Percentiles rank a stretch among this genome's conserved stretches.
Conservation (phyloP, 2,329 filamentous ascomycete species). For the Cytospora piceae region DNA sequence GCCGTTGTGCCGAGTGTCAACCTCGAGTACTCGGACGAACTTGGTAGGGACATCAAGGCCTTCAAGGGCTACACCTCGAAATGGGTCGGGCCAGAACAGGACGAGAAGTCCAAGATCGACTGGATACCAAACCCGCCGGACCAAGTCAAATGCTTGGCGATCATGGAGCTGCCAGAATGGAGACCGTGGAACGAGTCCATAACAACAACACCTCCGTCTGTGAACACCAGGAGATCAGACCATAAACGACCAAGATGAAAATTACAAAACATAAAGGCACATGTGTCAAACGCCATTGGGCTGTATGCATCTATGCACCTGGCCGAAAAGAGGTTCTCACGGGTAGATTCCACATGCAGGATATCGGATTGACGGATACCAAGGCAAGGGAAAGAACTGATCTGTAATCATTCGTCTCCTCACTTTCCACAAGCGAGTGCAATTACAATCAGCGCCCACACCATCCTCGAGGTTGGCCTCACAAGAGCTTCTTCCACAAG, state of each 20-base stretch:
- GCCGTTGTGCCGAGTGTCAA: conserved; percentile 61
- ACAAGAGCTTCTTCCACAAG: background rate
- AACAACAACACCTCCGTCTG: background rate
- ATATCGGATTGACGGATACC: background rate
- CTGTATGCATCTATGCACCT: background rate
- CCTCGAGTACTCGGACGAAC: conserved; percentile 56
- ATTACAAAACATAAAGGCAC: background rate
- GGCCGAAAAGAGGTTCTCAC: background rate
- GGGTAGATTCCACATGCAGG: background rate
- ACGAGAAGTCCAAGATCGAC: conserved; percentile 39
- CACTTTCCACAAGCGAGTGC: background rate
- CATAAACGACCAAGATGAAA: background rate
- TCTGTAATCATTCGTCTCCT: background rate
- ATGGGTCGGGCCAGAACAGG: conserved; percentile 38
- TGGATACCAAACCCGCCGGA: conserved; percentile 51
- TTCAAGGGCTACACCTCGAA: conserved; percentile 53
- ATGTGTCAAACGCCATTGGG: background rate
- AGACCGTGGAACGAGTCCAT: conserved; percentile 45
- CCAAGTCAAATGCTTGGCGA: conserved; percentile 53
- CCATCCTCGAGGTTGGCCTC: background rate
- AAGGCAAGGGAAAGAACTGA: background rate
- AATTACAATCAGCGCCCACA: conserved; percentile 3
- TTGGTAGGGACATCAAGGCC: conserved; percentile 50
- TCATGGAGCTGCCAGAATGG: conserved; percentile 47
- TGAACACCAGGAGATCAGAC: background rate